Conservation (phyloP, 768 basidiomycete species). For the Favolaschia claudopus region DNA sequence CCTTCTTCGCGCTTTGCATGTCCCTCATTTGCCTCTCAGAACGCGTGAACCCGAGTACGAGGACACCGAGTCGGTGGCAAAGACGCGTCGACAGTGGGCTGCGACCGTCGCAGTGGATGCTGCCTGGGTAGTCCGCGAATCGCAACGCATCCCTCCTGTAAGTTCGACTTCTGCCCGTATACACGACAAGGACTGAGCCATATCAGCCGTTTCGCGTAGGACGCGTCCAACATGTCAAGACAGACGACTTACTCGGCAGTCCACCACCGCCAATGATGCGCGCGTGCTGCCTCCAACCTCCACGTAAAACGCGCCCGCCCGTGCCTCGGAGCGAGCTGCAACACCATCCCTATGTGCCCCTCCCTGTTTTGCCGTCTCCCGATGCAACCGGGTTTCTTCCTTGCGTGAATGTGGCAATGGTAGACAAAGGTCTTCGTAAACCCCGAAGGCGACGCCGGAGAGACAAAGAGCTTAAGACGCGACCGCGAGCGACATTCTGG, state of each 20-base stretch:
- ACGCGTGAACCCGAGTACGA: constrained; percentile 58
- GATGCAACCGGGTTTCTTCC: background rate
- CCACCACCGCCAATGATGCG: constrained; percentile 38
- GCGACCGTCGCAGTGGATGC: constrained; percentile 49
- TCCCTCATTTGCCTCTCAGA: constrained; percentile 35
- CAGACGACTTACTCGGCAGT: background rate
- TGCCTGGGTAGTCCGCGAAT: constrained; percentile 35
- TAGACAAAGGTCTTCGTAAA: background rate
- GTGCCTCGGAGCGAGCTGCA: constrained; percentile 36
- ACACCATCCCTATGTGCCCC: constrained; percentile 42
- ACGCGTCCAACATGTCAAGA: constrained; percentile 17
- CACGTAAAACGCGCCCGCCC: constrained; percentile 52
- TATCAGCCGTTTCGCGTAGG: constrained; percentile 18
- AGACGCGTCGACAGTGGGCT: constrained; percentile 48
- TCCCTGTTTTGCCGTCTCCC: constrained; percentile 1
- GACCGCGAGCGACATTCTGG: constrained; percentile 50
- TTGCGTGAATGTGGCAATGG: constrained; percentile 4
- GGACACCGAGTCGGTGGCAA: constrained; percentile 53
- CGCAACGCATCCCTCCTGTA: constrained; percentile 29
- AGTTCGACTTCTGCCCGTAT: background rate
- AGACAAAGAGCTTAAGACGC: constrained; percentile 28
- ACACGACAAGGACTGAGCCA: background rate
- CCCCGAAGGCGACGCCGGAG: constrained; percentile 6
- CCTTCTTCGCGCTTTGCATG: background rate
- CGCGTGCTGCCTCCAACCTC: constrained; percentile 36